Evolutionary conservation across 495 filamentous ascomycete species (phyloP).

Genomic region (Glutinoglossum americanum): DNA sequence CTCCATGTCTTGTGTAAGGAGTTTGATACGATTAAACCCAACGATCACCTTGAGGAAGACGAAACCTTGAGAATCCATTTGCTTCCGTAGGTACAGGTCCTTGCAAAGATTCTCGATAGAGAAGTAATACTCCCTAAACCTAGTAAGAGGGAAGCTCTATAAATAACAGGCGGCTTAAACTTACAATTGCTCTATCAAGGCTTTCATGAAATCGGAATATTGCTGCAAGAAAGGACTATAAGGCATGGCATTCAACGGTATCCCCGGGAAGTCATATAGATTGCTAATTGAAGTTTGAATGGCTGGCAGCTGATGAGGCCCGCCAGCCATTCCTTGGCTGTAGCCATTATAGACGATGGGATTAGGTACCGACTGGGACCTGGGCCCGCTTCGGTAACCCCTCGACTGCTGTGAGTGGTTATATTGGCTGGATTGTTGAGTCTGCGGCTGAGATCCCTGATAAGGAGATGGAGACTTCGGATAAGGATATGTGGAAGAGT

Average conservation of each 20-base stretch:
- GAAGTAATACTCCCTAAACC: constrained; percentile 66
- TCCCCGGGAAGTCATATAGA: constrained; percentile 21
- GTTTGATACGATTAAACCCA: constrained; percentile 63
- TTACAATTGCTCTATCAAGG: constrained; percentile 43
- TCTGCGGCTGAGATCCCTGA: constrained; percentile 2
- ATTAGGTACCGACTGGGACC: constrained; percentile 28
- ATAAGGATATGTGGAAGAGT: background rate
- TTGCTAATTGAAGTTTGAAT: constrained; percentile 27
- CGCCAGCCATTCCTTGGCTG: constrained; percentile 14
- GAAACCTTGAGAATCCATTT: constrained; percentile 90
- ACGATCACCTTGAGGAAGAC: constrained; percentile 61
- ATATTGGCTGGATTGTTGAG: constrained; percentile 2
- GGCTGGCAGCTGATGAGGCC: constrained; percentile 10
- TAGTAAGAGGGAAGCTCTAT: constrained; percentile 9
- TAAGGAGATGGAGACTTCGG: background rate
- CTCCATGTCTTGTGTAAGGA: constrained; percentile 48
- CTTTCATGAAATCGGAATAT: constrained; percentile 30
- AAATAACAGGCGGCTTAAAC: constrained; percentile 7
- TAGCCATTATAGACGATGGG: constrained; percentile 16
- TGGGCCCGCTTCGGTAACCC: constrained; percentile 11
- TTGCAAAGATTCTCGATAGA: constrained; percentile 93
- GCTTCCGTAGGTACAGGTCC: constrained; percentile 66
- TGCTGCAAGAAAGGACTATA: constrained; percentile 38
- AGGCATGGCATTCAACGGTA: constrained; percentile 34
- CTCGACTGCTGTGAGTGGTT: constrained; percentile 1